A percentile compares a stretch with the other conserved stretches of the same genome.
These are phyloP conservation scores for Ramaria sp. DNA, from an alignment of 768 basidiomycete species.

Conservation along the genomic window DNA sequence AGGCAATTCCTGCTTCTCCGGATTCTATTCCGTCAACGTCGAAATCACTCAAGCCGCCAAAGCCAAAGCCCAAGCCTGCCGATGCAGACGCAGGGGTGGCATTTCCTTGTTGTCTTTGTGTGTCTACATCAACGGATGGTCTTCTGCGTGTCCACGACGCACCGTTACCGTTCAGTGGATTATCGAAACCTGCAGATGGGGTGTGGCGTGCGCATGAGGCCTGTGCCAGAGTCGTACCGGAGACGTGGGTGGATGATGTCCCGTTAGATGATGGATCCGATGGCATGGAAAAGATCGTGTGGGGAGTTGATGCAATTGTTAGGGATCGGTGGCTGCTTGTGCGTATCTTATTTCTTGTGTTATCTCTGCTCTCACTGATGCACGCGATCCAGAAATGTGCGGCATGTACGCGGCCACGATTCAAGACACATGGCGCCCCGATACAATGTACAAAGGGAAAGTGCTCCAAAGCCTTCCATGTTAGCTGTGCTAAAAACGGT, in stretches of 20 bases:
- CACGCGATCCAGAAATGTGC: constrained; percentile 66
- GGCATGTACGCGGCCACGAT: constrained; percentile 58
- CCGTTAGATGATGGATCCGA: constrained; percentile 23
- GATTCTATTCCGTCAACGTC: constrained; percentile 11
- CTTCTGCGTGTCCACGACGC: constrained; percentile 61
- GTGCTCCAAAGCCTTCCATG: constrained; percentile 88
- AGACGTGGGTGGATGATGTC: constrained; percentile 81
- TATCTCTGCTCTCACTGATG: background rate
- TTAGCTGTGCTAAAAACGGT: constrained; percentile 72
- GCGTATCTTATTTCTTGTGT: constrained; percentile 2
- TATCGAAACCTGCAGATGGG: constrained; percentile 15
- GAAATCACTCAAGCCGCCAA: background rate
- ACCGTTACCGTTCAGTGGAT: constrained; percentile 34
- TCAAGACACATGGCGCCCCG: constrained; percentile 65
- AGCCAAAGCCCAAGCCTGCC: background rate
- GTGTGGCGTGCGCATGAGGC: constrained; percentile 70
- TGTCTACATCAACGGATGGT: constrained; percentile 39
- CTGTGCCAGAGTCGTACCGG: constrained; percentile 76
- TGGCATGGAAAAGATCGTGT: constrained; percentile 46
- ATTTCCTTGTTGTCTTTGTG: constrained; percentile 62
- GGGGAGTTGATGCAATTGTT: constrained; percentile 80
- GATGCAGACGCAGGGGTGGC: constrained; percentile 28
- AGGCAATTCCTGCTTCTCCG: background rate
- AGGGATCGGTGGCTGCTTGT: constrained; percentile 92
- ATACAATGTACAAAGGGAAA: constrained; percentile 94